These are phyloP conservation scores for Pinus taeda DNA, from an alignment of 75 land plant genomes.

Conservation along the genomic window DNA sequence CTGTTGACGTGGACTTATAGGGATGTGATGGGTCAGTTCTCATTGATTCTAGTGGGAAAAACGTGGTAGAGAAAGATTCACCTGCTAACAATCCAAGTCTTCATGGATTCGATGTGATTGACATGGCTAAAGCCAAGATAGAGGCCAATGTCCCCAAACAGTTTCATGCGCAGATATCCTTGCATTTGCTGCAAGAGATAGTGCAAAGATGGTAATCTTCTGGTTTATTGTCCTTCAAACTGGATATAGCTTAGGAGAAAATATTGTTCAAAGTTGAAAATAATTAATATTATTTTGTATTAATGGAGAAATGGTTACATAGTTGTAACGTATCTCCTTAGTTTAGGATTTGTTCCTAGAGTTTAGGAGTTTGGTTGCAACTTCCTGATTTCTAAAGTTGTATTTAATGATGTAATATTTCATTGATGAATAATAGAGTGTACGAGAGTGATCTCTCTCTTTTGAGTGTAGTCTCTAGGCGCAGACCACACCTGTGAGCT, in stretches of 20 bases:
- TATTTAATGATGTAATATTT: too few species aligned
- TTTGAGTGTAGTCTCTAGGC: too few species aligned
- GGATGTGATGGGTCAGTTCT: conserved; percentile 35
- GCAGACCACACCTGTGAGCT: too few species aligned
- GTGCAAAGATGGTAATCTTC: conserved; percentile 8
- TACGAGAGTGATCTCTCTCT: too few species aligned
- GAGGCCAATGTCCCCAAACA: conserved; percentile 16
- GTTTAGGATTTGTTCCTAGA: too few species aligned
- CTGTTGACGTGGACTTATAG: neutral
- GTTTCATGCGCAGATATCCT: conserved; percentile 35
- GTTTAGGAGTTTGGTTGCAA: too few species aligned
- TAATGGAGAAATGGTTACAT: too few species aligned
- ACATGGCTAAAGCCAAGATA: conserved; percentile 12
- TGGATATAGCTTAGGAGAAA: neutral
- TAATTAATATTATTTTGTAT: too few species aligned
- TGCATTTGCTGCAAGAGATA: conserved; percentile 23
- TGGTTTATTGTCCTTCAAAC: neutral
- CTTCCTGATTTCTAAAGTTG: too few species aligned
- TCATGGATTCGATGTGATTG: conserved; percentile 25
- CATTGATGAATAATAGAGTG: too few species aligned
- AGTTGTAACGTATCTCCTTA: too few species aligned
- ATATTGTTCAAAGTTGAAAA: too few species aligned
- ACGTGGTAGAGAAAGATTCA: conserved; percentile 17
- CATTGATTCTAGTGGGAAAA: conserved; percentile 6
- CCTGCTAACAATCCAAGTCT: conserved; percentile 14